These are phyloP conservation scores for Hamamelis virginiana DNA, from an alignment of 164 flowering plant species.

Conservation along the genomic window DNA sequence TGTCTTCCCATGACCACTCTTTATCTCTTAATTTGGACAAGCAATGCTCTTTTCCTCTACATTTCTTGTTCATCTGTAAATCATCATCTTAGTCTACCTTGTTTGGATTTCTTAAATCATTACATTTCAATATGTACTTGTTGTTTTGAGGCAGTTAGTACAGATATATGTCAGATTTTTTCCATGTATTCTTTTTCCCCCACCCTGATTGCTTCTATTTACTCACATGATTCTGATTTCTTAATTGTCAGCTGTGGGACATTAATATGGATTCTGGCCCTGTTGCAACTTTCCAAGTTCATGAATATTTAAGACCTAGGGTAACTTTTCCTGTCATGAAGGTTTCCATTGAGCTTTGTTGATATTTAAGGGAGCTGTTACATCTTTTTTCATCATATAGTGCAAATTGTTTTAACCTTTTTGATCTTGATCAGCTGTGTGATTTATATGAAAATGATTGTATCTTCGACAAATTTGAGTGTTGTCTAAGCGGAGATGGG, in stretches of 20 bases:
- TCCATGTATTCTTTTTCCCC: no score
- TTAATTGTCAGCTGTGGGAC: slow-evolving; percentile 82
- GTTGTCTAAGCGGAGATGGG: slow-evolving; percentile 96
- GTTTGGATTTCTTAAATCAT: not conserved
- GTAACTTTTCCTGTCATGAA: slow-evolving; percentile 26
- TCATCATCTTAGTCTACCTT: no score
- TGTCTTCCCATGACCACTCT: not conserved
- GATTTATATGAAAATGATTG: slow-evolving; percentile 98
- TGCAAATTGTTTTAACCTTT: not conserved
- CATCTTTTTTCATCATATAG: no score
- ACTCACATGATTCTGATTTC: slow-evolving; percentile 11
- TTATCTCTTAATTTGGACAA: not conserved
- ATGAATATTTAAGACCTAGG: slow-evolving; percentile 93
- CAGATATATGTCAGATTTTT: not conserved
- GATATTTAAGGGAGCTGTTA: slow-evolving; percentile 9
- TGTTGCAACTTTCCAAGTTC: slow-evolving; percentile 93
- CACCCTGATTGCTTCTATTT: not conserved
- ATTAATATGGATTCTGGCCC: slow-evolving; percentile 99
- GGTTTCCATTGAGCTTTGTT: not conserved
- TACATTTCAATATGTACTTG: not conserved
- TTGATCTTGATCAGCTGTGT: slow-evolving; percentile 60
- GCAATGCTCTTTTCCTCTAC: not conserved
- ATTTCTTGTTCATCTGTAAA: not conserved
- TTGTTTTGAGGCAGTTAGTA: not conserved
- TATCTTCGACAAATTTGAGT: slow-evolving; percentile 96